These are phyloP conservation scores for Abeoforma whisleri DNA, from an alignment of 78 protist species.

Conservation along the genomic window DNA sequence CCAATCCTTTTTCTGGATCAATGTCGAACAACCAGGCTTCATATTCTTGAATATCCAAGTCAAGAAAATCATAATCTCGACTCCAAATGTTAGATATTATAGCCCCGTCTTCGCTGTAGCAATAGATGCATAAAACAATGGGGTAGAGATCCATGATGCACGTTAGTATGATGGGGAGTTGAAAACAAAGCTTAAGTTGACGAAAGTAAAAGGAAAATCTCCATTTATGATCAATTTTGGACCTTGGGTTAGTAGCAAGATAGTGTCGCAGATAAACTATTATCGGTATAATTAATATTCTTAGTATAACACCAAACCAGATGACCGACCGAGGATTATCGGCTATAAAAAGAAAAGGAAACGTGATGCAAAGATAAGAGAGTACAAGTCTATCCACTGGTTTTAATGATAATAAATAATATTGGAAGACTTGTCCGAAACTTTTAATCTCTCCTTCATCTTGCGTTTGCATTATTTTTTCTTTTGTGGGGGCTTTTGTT, in stretches of 20 bases:
- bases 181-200: background rate
- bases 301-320: constrained; percentile 26
- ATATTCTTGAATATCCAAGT: background rate
- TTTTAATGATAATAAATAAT: background rate
- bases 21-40: constrained; percentile 30
- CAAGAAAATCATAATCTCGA: background rate
- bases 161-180: background rate
- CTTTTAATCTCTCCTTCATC: too few relatives aligned
- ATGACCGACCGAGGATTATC: background rate
- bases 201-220: background rate
- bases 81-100: constrained; percentile 2
- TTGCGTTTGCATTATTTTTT: too few relatives aligned
- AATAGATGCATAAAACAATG: constrained; percentile 3
- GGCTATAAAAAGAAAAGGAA: background rate
- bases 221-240: background rate
- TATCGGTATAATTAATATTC: constrained; percentile 3
- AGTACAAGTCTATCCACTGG: constrained; percentile 7
- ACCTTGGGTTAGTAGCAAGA: background rate
- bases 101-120: constrained; percentile 40
- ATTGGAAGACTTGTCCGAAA: too few relatives aligned
- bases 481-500: too few relatives aligned
- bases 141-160: constrained; percentile 15
- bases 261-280: constrained; percentile 26
- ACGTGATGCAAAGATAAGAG: background rate
- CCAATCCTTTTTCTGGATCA: constrained; percentile 9